Conservation (phyloP, 805 yeast species). For the Wickerhamomyces tratensis region DNA sequence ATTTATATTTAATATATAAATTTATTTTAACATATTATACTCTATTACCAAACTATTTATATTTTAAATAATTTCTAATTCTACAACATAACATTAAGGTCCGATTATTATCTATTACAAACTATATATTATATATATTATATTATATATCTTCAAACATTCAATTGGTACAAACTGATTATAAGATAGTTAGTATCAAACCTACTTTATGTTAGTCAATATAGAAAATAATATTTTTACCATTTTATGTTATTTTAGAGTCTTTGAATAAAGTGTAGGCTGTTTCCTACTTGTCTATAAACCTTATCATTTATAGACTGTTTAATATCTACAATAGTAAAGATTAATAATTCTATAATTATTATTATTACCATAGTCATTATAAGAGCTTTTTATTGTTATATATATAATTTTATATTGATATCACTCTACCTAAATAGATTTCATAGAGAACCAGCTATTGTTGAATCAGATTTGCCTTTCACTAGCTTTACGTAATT, state of each 20-base stretch:
- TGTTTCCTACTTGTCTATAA: slow-evolving; percentile 10
- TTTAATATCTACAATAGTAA: not conserved
- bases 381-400: no score
- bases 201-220: slow-evolving; percentile 7
- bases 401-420: no score
- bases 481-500: slow-evolving; percentile 5
- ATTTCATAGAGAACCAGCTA: slow-evolving; percentile 11
- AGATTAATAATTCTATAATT: no score
- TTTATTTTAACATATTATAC: no score
- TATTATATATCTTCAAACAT: slow-evolving; percentile 4
- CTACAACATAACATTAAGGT: no score
- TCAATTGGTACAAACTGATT: slow-evolving; percentile 10
- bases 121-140: slow-evolving; percentile 2
- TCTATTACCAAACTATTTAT: no score
- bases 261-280: slow-evolving; percentile 7
- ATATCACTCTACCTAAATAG: slow-evolving; percentile 10
- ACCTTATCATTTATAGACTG: slow-evolving; percentile 11
- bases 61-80: no score
- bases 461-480: slow-evolving; percentile 9
- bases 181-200: slow-evolving; percentile 9
- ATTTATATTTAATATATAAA: no score
- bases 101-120: no score
- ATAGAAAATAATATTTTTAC: slow-evolving; percentile 4
- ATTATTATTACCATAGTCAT: no score
- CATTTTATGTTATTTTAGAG: slow-evolving; percentile 7